phyloP scores from a whole-genome alignment of 73 alveolate genomes.

The Diophrys sp. region DNA sequence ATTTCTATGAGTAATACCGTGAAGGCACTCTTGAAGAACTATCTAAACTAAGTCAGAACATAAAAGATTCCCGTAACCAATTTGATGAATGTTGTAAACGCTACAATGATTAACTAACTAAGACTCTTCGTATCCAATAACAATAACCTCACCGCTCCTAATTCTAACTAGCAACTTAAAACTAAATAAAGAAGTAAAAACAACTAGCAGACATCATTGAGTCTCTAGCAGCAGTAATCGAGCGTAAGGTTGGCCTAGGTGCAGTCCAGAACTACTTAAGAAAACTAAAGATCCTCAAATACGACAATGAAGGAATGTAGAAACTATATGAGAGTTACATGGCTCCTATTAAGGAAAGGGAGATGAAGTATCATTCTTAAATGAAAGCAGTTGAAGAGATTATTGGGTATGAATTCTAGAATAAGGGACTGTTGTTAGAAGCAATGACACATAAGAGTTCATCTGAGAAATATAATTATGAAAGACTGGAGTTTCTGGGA shows the following conservation, averaged over 20 bases:
- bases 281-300: neutral
- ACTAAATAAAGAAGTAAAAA: neutral
- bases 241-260: neutral
- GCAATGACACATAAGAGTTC: slow-evolving; percentile 49
- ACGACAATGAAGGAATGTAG: neutral
- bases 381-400: slow-evolving; percentile 1
- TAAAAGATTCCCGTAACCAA: no score
- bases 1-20: no score
- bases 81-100: no score
- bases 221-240: slow-evolving; percentile 1
- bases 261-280: neutral
- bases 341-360: neutral
- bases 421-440: slow-evolving; percentile 19
- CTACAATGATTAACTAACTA: no score
- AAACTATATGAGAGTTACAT: neutral
- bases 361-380: neutral
- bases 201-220: slow-evolving; percentile 7
- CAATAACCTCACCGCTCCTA: no score
- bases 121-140: no score
- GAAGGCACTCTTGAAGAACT: no score
- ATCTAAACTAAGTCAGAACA: no score
- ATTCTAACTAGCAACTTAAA: neutral
- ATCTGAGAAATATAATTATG: slow-evolving; percentile 35
- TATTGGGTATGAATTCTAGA: slow-evolving; percentile 18
- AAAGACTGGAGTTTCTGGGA: slow-evolving; percentile 81